phyloP scores from a whole-genome alignment of 805 yeast species.

The Lipomyces yamadae region DNA sequence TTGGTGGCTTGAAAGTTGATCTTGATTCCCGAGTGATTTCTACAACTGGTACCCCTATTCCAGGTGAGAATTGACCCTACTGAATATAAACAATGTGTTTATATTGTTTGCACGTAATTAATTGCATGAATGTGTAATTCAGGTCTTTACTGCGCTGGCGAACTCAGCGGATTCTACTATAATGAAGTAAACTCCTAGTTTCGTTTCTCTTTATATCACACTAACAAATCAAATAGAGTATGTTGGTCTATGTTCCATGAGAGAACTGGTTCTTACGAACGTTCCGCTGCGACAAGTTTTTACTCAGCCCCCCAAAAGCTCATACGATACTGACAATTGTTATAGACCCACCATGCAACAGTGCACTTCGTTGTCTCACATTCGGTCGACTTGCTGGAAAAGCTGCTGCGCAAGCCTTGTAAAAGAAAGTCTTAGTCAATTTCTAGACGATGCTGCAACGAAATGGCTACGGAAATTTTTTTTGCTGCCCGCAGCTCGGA shows the following conservation, averaged over 20 bases:
- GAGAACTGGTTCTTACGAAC: too few species aligned
- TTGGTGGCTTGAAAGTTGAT: constrained; percentile 10
- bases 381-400: constrained; percentile 10
- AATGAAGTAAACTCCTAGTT: constrained; percentile 3
- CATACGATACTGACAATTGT: background rate
- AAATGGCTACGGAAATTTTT: too few species aligned
- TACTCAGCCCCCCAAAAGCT: too few species aligned
- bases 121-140: constrained; percentile 5
- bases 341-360: constrained; percentile 5
- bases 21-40: constrained; percentile 8
- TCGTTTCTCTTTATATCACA: background rate
- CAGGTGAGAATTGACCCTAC: constrained; percentile 6
- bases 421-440: background rate
- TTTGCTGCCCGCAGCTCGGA: too few species aligned
- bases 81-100: too few species aligned
- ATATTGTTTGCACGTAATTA: background rate
- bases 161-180: constrained; percentile 3
- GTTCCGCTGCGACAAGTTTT: too few species aligned
- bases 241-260: background rate
- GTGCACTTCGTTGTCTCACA: constrained; percentile 1
- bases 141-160: constrained; percentile 9
- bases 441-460: too few species aligned
- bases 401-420: constrained; percentile 1
- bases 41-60: constrained; percentile 9
- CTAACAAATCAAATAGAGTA: constrained; percentile 6